phyloP scores from a whole-genome alignment of 352 stramenopile genomes.

The Globisporangium iwayamae region DNA sequence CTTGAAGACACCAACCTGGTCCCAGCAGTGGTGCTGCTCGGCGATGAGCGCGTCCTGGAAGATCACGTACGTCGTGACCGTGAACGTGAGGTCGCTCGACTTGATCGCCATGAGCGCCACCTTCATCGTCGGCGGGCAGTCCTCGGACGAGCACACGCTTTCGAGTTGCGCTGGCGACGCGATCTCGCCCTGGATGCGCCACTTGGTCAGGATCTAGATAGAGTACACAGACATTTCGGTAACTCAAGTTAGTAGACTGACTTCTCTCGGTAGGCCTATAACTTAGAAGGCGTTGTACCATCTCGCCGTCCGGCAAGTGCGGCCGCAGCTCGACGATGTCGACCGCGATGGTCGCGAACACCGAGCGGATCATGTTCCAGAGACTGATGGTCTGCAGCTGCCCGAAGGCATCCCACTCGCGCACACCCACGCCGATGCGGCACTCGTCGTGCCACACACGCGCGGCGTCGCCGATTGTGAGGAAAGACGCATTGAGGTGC shows the following conservation, averaged over 20 bases:
- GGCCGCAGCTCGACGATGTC: conserved; percentile 79
- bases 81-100: conserved; percentile 80
- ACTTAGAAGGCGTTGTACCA: conserved; percentile 23
- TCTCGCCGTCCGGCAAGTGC: conserved; percentile 71
- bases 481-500: conserved; percentile 60
- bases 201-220: conserved; percentile 70
- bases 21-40: conserved; percentile 80
- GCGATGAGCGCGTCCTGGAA: conserved; percentile 69
- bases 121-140: conserved; percentile 66
- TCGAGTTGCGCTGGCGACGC: conserved; percentile 55
- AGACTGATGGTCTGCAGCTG: conserved; percentile 70
- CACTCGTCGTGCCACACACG: conserved; percentile 77
- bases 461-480: conserved; percentile 62
- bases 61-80: conserved; percentile 80
- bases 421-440: conserved; percentile 66
- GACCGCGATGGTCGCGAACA: conserved; percentile 72
- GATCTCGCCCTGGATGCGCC: conserved; percentile 78
- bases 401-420: conserved; percentile 76
- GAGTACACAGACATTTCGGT: not conserved
- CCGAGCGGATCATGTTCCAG: conserved; percentile 79
- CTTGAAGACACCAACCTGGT: conserved; percentile 82
- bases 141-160: conserved; percentile 59
- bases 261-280: not conserved
- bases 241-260: not conserved
- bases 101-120: conserved; percentile 72